Evolutionary conservation across 2,329 filamentous ascomycete species (phyloP).

Genomic region (Cladophialophora exuberans): DNA sequence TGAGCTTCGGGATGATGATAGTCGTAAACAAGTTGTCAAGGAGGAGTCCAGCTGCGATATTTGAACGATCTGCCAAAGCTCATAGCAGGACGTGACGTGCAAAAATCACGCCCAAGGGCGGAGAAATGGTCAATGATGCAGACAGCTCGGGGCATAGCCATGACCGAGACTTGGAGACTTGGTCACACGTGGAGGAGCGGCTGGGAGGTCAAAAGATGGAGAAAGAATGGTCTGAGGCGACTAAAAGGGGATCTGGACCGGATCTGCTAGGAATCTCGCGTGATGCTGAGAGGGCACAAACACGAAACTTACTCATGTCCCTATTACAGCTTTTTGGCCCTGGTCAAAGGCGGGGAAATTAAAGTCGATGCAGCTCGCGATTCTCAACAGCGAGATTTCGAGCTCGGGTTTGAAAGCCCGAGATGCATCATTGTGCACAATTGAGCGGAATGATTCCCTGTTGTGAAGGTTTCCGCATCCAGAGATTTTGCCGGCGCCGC

Average conservation of each 20-base stretch:
- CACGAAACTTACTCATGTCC: background rate
- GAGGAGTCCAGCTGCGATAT: slow-evolving; percentile 10
- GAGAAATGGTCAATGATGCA: slow-evolving; percentile 2
- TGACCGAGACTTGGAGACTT: slow-evolving; percentile 15
- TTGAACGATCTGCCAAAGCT: slow-evolving; percentile 10
- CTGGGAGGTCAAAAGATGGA: too few species aligned
- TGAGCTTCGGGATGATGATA: background rate
- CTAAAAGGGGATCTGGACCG: background rate
- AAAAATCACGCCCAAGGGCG: background rate
- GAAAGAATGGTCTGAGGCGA: background rate
- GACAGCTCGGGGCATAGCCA: slow-evolving; percentile 9
- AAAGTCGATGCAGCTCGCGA: background rate
- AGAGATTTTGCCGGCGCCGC: background rate
- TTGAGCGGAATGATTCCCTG: background rate
- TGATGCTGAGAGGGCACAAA: slow-evolving; percentile 13
- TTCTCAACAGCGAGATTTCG: background rate
- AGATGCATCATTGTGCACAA: background rate
- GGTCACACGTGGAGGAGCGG: background rate
- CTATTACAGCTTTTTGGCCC: background rate
- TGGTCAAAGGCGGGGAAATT: background rate
- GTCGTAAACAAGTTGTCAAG: background rate
- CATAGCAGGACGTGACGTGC: background rate
- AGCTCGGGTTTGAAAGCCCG: background rate
- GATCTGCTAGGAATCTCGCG: slow-evolving; percentile 13
- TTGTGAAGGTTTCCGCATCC: background rate